These are phyloP conservation scores for Globisporangium megalacanthum DNA, from an alignment of 352 stramenopile species.

Conservation along the genomic window DNA sequence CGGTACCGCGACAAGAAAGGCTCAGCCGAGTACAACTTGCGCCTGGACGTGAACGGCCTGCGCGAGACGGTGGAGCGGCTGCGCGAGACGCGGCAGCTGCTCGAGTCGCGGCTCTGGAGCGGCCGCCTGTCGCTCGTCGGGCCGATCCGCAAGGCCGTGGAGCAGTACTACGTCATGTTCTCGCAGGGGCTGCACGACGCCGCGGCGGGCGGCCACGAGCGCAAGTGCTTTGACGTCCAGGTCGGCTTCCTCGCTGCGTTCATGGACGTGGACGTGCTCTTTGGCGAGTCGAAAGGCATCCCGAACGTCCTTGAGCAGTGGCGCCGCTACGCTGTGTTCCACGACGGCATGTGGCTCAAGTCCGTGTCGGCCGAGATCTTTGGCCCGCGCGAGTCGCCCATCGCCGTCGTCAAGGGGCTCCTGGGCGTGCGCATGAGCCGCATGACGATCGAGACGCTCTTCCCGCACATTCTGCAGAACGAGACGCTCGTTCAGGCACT, in stretches of 20 bases:
- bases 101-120: conserved; percentile 43
- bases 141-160: conserved; percentile 39
- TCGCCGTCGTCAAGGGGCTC: conserved; percentile 38
- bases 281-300: conserved; percentile 30
- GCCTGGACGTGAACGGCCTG: conserved; percentile 58
- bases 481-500: conserved; percentile 53
- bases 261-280: conserved; percentile 36
- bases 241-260: conserved; percentile 44
- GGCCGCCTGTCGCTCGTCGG: conserved; percentile 24
- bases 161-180: conserved; percentile 69
- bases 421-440: conserved; percentile 47
- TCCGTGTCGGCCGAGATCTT: conserved; percentile 32
- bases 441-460: conserved; percentile 55
- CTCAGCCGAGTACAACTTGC: conserved; percentile 61
- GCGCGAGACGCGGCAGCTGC: conserved; percentile 27
- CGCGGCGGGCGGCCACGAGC: conserved; percentile 22
- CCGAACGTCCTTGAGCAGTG: conserved; percentile 50
- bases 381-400: conserved; percentile 33
- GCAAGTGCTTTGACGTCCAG: conserved; percentile 49
- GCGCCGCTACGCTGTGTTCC: conserved; percentile 53
- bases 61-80: conserved; percentile 53
- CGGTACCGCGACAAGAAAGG: conserved; percentile 65
- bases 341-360: conserved; percentile 33
- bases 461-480: conserved; percentile 51
- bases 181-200: conserved; percentile 46